Conservation (phyloP, 139 green algal species). For the Yamagishiella unicocca region DNA sequence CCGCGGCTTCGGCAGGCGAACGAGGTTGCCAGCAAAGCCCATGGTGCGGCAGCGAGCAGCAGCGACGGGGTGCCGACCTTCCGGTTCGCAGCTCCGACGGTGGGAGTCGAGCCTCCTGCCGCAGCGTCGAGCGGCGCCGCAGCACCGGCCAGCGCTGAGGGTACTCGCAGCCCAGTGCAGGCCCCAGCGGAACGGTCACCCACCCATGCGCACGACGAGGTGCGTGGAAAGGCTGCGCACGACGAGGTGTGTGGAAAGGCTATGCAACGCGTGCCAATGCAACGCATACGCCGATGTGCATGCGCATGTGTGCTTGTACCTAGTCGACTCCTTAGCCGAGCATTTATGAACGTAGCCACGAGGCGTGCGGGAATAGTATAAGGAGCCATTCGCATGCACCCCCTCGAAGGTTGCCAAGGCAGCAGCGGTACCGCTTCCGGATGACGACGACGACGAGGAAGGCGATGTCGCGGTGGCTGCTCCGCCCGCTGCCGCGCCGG, state of each 20-base stretch:
- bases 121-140: too few relatives aligned
- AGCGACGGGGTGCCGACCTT: background rate
- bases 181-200: too few relatives aligned
- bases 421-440: constrained; percentile 44
- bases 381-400: too few relatives aligned
- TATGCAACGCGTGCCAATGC: too few relatives aligned
- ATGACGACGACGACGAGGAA: constrained; percentile 48
- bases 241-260: too few relatives aligned
- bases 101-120: background rate
- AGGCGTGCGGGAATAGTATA: too few relatives aligned
- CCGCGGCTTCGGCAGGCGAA: background rate
- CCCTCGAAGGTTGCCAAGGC: constrained; percentile 47
- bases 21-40: background rate
- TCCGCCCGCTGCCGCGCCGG: background rate
- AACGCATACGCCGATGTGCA: too few relatives aligned
- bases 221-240: too few relatives aligned
- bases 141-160: background rate
- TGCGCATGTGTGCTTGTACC: too few relatives aligned
- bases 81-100: background rate
- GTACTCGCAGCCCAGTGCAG: background rate
- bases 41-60: background rate
- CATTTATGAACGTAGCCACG: too few relatives aligned
- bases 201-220: too few relatives aligned
- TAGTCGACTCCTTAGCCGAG: too few relatives aligned
- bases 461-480: background rate